Conservation (phyloP, 2,329 filamentous ascomycete species). For the Aspergillus ruber region DNA sequence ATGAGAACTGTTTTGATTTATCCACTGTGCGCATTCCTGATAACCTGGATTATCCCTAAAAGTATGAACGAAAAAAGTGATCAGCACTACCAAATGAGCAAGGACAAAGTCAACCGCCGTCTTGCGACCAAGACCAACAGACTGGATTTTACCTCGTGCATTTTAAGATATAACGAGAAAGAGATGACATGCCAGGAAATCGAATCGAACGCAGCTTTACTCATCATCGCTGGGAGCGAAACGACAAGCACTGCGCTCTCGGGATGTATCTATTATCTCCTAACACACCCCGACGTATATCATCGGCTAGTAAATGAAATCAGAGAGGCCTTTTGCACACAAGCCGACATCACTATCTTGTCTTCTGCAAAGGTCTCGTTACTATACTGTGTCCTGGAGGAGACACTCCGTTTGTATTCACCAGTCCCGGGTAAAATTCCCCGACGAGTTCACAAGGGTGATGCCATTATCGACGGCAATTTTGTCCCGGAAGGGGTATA, state of each 20-base stretch:
- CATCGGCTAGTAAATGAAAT: slow-evolving; percentile 13
- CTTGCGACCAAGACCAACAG: slow-evolving; percentile 17
- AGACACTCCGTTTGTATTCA: slow-evolving; percentile 38
- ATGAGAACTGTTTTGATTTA: slow-evolving; percentile 7
- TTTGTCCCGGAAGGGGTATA: slow-evolving; percentile 27
- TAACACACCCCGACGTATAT: slow-evolving; percentile 17
- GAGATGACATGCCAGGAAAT: slow-evolving; percentile 29
- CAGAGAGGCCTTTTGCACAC: slow-evolving; percentile 10
- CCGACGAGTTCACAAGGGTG: slow-evolving; percentile 27
- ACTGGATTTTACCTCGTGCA: slow-evolving; percentile 37
- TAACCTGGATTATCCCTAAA: slow-evolving; percentile 5
- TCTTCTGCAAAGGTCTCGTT: slow-evolving; percentile 26
- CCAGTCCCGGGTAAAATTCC: slow-evolving; percentile 32
- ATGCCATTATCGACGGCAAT: slow-evolving; percentile 30
- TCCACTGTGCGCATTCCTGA: slow-evolving; percentile 11
- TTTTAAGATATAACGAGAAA: slow-evolving; percentile 26
- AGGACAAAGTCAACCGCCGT: slow-evolving; percentile 20
- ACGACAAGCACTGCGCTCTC: slow-evolving; percentile 39
- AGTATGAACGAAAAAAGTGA: slow-evolving; percentile 7
- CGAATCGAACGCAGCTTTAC: slow-evolving; percentile 27
- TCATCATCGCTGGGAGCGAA: slow-evolving; percentile 42
- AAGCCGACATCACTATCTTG: slow-evolving; percentile 30
- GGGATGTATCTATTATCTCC: slow-evolving; percentile 31
- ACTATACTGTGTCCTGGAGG: slow-evolving; percentile 35
- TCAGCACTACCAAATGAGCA: slow-evolving; percentile 9